Percentiles rank a stretch among this genome's conserved stretches.
Conservation (phyloP, 2,329 filamentous ascomycete genomes). For the Aspergillus pseudonomiae region DNA sequence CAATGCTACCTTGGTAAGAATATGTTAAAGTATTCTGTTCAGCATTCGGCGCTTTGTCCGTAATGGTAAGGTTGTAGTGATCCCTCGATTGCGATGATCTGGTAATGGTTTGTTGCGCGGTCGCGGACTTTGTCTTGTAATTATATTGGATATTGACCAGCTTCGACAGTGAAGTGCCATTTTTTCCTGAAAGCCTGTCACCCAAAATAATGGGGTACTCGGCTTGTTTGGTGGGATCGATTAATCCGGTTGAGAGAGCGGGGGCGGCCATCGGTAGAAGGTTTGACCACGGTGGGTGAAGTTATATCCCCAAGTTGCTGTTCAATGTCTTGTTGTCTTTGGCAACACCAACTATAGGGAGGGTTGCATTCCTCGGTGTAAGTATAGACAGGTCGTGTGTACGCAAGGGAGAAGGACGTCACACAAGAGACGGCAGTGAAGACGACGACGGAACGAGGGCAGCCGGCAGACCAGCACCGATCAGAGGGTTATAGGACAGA, state of each 20-base stretch:
- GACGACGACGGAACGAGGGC: conserved; percentile 4
- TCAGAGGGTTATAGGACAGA: conserved; percentile 9
- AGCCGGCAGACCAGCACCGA: conserved; percentile 15
- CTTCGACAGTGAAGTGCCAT: conserved; percentile 22
- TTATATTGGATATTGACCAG: conserved; percentile 51
- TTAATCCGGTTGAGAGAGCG: conserved; percentile 36
- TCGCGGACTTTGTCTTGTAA: conserved; percentile 48
- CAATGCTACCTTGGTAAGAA: conserved; percentile 45
- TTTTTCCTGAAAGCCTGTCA: conserved; percentile 41
- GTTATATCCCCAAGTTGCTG: conserved; percentile 3
- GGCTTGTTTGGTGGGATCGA: conserved; percentile 49
- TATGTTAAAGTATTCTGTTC: conserved; percentile 44
- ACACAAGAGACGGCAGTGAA: conserved; percentile 17
- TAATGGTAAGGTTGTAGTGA: conserved; percentile 45
- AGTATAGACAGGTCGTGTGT: conserved; percentile 11
- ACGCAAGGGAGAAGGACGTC: conserved; percentile 25
- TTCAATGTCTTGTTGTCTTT: conserved; percentile 6
- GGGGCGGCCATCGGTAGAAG: conserved; percentile 35
- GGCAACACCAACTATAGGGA: conserved; percentile 11
- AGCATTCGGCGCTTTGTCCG: conserved; percentile 44
- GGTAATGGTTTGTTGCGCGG: conserved; percentile 43
- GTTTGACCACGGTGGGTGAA: conserved; percentile 5
- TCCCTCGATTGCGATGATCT: conserved; percentile 36
- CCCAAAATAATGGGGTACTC: conserved; percentile 52
- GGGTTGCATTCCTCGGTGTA: conserved; percentile 18